Conservation (phyloP, 78 protist species). For the Planoprotostelium fungivorum region DNA sequence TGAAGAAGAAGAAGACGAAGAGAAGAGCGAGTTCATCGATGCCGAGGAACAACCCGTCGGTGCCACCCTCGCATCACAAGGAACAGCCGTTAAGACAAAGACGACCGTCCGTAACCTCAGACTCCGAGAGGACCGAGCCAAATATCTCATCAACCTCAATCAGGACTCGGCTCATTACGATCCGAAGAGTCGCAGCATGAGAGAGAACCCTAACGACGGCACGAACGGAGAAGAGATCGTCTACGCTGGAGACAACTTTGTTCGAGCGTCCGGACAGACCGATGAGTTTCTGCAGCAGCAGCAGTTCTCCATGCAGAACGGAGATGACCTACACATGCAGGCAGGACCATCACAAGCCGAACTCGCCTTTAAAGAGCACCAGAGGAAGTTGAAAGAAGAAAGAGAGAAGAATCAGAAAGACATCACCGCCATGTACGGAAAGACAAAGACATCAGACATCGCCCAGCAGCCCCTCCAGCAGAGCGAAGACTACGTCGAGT, state of each 20-base stretch:
- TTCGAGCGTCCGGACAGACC: conserved; percentile 81
- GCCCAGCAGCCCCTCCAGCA: conserved; percentile 71
- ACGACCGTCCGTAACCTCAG: conserved; percentile 82
- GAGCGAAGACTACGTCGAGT: conserved; percentile 90
- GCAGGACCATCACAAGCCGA: conserved; percentile 93
- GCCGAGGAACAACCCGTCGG: conserved; percentile 16
- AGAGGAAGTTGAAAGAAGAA: conserved; percentile 42
- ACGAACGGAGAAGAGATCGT: conserved; percentile 6
- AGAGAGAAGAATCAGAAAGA: conserved; percentile 18
- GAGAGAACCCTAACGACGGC: conserved; percentile 82
- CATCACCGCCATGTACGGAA: conserved; percentile 83
- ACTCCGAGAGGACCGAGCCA: conserved; percentile 96
- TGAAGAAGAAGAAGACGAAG: conserved; percentile 32
- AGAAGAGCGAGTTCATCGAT: conserved; percentile 25
- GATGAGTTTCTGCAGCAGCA: conserved; percentile 65
- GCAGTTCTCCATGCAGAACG: conserved; percentile 61
- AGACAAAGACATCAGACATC: conserved; percentile 14
- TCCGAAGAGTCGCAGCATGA: conserved; percentile 97
- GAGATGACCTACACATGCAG: conserved; percentile 78
- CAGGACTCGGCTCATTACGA: conserved; percentile 94
- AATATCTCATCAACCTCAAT: conserved; percentile 93
- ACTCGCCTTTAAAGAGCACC: conserved; percentile 38
- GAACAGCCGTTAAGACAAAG: conserved; percentile 65
- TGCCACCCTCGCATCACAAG: conserved; percentile 29
- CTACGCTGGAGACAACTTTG: conserved; percentile 84